phyloP scores from a whole-genome alignment of 129 eudicot species.

The Pittosporum tobira region DNA sequence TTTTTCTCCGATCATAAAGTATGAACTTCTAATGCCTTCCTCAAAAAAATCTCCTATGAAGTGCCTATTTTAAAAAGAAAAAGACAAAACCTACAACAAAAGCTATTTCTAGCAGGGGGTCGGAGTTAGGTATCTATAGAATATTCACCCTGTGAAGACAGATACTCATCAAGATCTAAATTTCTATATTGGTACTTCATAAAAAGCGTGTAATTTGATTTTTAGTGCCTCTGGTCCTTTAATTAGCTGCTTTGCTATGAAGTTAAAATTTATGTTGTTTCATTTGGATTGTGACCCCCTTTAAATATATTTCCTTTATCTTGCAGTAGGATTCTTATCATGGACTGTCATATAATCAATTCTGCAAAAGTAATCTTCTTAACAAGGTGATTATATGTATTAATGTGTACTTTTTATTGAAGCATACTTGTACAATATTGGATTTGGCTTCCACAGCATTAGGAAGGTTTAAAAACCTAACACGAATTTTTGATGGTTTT shows the following conservation, averaged over 20 bases:
- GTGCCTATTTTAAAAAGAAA: not conserved
- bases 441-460: not conserved
- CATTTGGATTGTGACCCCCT: not conserved
- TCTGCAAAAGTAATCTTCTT: conserved; percentile 23
- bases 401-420: too few species aligned
- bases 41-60: not conserved
- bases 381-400: conserved; percentile 33
- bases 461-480: not conserved
- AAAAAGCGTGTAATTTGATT: not conserved
- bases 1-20: too few species aligned
- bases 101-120: too few species aligned
- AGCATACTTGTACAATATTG: not conserved
- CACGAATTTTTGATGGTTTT: not conserved
- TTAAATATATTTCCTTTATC: not conserved
- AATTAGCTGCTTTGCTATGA: not conserved
- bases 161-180: not conserved
- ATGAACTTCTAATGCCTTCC: too few species aligned
- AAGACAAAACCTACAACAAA: too few species aligned
- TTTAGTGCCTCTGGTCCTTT: not conserved
- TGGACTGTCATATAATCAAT: conserved; percentile 43
- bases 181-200: not conserved
- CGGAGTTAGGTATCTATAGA: too few species aligned
- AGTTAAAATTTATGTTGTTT: not conserved
- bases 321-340: conserved; percentile 11
- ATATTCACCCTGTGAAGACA: not conserved